Evolutionary conservation across 2,329 filamentous ascomycete species (phyloP).

Genomic region (Fusarium illudens): DNA sequence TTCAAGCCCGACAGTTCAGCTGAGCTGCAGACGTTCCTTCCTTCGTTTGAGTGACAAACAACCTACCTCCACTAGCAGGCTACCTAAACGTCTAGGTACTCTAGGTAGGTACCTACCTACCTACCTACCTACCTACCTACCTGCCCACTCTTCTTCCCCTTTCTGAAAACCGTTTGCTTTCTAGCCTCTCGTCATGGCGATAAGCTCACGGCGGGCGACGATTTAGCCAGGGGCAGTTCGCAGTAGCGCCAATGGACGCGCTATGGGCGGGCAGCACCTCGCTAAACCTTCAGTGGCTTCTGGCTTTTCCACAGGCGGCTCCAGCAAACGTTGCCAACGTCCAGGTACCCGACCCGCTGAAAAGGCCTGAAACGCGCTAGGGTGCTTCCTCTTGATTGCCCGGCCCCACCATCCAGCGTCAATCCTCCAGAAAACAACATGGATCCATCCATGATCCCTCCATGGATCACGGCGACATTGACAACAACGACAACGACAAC

Average conservation of each 20-base stretch:
- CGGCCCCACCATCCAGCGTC: background rate
- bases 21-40: background rate
- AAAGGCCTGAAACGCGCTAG: conserved; percentile 28
- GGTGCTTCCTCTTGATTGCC: conserved; percentile 4
- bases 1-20: conserved; percentile 24
- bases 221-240: conserved; percentile 3
- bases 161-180: background rate
- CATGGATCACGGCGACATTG: background rate
- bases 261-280: background rate
- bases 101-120: too few relatives aligned
- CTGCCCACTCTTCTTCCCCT: background rate
- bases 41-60: too few relatives aligned
- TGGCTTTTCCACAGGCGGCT: conserved; percentile 5
- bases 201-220: background rate
- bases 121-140: too few relatives aligned
- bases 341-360: conserved; percentile 4
- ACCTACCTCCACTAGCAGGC: too few relatives aligned
- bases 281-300: conserved; percentile 14
- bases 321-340: conserved; percentile 1
- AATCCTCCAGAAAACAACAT: background rate
- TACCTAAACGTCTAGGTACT: too few relatives aligned
- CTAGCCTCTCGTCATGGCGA: background rate
- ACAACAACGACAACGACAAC: background rate
- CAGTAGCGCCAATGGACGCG: background rate
- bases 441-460: background rate